Evolutionary conservation across 1,139 yeast genomes (phyloP), one percentile per base, ranked within the genome.

Genomic region (Taiozyma sp.): DNA sequence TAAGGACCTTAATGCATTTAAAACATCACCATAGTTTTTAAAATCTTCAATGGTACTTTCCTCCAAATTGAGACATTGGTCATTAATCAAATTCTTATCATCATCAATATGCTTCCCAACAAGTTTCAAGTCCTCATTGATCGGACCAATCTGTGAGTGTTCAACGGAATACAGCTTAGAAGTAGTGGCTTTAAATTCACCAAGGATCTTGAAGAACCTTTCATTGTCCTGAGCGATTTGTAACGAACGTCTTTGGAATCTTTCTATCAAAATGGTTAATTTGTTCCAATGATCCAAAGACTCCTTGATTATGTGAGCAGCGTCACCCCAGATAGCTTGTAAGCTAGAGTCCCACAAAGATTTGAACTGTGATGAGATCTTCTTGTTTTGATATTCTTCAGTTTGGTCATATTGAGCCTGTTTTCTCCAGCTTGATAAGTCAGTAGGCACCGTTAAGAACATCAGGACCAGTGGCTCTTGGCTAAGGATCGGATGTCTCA

Each of bases 381-480:
- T 79, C 40, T 79, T 76, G 29, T 91, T 92, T 52, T 80, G 78
- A 62, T 88, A 90, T 66, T 92, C 97, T 54, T 89, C 84, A 29
- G 83, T 79, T 42, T 83, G 72, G 59, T 87, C 92, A 54, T 87
- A 78, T 52, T 83, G 80, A 2, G 96, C 92, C 63, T 87, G 92
- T 61, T 83, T 87, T 57, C 84, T 80, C 96, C 97, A 90, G 22
- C 81, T 78, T 1, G 85, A 70, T 43, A 91, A 74, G 60, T 90
- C 97, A 1, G 95, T 85, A 19, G 96, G 95, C 0, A 90, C 96
- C 1, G 90, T 82, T 50, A 93, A 71, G 65, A 93, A 93, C 63
- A 91, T 86, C 7, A 80, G 70, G 2, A 91, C 93, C 22, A 90
- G 75, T 30, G 85, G 85, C 61, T 93, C 98, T 46, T 75, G 75